Conservation (phyloP, 2,329 filamentous ascomycete genomes). For the Blastomyces percursus region DNA sequence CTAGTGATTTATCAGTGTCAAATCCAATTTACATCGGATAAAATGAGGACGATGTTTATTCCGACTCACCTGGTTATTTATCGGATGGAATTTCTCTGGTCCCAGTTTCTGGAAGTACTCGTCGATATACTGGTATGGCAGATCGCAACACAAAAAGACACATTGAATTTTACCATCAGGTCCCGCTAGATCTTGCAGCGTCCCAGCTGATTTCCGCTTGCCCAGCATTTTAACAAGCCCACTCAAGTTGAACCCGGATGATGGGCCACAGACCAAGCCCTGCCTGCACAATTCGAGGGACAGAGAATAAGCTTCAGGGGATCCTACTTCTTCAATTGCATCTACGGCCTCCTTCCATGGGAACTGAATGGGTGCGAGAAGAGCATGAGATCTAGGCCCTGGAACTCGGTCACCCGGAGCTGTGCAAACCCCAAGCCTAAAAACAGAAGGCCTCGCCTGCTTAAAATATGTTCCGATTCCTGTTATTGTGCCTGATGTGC, state of each 20-base stretch:
- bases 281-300: slow-evolving; percentile 47
- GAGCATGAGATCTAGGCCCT: slow-evolving; percentile 45
- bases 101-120: slow-evolving; percentile 50
- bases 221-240: slow-evolving; percentile 43
- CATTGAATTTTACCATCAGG: slow-evolving; percentile 39
- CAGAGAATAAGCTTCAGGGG: slow-evolving; percentile 42
- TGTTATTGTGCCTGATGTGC: slow-evolving; percentile 42
- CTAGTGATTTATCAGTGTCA: slow-evolving; percentile 19
- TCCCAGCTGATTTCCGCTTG: slow-evolving; percentile 38
- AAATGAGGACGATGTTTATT: background rate
- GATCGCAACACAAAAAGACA: slow-evolving; percentile 52
- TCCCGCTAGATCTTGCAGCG: slow-evolving; percentile 35
- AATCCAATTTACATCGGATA: background rate
- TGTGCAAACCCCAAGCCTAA: slow-evolving; percentile 43
- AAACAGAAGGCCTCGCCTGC: slow-evolving; percentile 33
- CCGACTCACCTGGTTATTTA: slow-evolving; percentile 35
- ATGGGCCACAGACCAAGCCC: slow-evolving; percentile 50
- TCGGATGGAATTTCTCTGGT: slow-evolving; percentile 39
- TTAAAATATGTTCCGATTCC: slow-evolving; percentile 43
- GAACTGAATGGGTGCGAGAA: slow-evolving; percentile 43
- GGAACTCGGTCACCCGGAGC: slow-evolving; percentile 48
- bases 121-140: slow-evolving; percentile 53
- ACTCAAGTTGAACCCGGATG: slow-evolving; percentile 48
- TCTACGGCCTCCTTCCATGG: slow-evolving; percentile 49
- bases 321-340: slow-evolving; percentile 46